Percentiles rank a stretch among this genome's conserved stretches.
Conservation (phyloP, 495 filamentous ascomycete species). For the Pyronema domesticum region DNA sequence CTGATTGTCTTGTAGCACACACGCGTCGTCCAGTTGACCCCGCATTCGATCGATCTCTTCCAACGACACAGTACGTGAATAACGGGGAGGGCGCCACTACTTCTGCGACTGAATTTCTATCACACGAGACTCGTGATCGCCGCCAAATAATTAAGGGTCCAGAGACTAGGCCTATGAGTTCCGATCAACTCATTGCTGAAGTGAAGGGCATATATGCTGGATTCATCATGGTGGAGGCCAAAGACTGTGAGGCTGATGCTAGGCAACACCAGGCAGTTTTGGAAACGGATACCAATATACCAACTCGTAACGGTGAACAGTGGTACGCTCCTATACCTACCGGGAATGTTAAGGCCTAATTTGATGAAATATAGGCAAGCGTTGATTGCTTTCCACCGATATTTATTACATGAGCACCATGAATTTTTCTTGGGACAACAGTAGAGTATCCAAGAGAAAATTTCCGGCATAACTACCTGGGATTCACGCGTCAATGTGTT, state of each 20-base stretch:
- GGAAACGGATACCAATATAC: constrained; percentile 22
- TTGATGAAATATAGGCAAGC: constrained; percentile 29
- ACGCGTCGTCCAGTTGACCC: no score
- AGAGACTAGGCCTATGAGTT: constrained; percentile 44
- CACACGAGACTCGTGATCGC: constrained; percentile 1
- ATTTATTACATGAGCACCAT: constrained; percentile 58
- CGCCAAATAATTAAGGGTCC: constrained; percentile 25
- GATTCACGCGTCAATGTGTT: no score
- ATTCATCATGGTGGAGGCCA: constrained; percentile 60
- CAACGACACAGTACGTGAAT: no score
- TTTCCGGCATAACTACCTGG: no score
- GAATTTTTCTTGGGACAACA: constrained; percentile 68
- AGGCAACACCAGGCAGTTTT: constrained; percentile 33
- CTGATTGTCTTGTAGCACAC: no score
- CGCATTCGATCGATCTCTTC: no score
- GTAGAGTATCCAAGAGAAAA: no score
- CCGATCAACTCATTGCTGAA: constrained; percentile 53
- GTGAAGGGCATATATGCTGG: constrained; percentile 62
- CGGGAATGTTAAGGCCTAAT: no score
- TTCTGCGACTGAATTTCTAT: background rate
- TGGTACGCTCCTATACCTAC: constrained; percentile 28
- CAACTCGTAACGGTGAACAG: constrained; percentile 39
- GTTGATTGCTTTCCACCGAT: constrained; percentile 52
- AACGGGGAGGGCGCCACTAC: no score
- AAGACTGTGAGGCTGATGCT: constrained; percentile 58